These are phyloP conservation scores for Gossypium schwendimanii DNA, from an alignment of 441 rosid genomes.

Conservation along the genomic window DNA sequence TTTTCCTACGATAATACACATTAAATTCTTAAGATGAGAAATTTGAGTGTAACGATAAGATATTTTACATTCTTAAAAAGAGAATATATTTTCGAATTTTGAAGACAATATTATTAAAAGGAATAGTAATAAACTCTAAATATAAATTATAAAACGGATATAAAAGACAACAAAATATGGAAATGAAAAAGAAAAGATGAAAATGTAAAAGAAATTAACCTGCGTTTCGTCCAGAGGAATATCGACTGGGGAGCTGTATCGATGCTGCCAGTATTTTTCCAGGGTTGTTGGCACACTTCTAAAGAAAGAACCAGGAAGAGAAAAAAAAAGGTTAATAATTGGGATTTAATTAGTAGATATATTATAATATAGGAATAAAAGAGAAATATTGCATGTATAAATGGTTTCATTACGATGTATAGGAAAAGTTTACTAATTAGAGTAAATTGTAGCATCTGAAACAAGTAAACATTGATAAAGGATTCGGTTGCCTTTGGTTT, in stretches of 20 bases:
- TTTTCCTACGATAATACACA: too few species aligned
- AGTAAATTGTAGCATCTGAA: too few species aligned
- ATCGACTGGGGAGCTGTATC: not conserved
- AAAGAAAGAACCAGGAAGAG: not conserved
- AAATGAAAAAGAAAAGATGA: not conserved
- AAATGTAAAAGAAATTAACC: conserved; percentile 13
- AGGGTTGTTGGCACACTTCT: not conserved
- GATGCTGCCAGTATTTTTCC: conserved; percentile 11
- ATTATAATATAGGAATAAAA: not conserved
- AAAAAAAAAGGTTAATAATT: not conserved
- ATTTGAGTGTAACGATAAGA: too few species aligned
- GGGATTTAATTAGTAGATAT: not conserved
- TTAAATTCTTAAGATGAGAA: too few species aligned
- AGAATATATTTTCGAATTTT: too few species aligned
- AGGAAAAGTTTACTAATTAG: too few species aligned
- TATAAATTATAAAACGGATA: too few species aligned
- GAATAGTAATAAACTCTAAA: too few species aligned
- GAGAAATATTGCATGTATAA: not conserved
- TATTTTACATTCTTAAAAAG: too few species aligned
- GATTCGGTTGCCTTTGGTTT: too few species aligned
- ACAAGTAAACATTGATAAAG: too few species aligned
- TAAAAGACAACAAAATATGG: not conserved
- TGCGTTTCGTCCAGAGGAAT: conserved; percentile 15
- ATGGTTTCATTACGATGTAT: not conserved
- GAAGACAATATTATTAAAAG: too few species aligned